Evolutionary conservation across 2,329 filamentous ascomycete genomes (phyloP).

Genomic region (Trichoderma koningiopsis): DNA sequence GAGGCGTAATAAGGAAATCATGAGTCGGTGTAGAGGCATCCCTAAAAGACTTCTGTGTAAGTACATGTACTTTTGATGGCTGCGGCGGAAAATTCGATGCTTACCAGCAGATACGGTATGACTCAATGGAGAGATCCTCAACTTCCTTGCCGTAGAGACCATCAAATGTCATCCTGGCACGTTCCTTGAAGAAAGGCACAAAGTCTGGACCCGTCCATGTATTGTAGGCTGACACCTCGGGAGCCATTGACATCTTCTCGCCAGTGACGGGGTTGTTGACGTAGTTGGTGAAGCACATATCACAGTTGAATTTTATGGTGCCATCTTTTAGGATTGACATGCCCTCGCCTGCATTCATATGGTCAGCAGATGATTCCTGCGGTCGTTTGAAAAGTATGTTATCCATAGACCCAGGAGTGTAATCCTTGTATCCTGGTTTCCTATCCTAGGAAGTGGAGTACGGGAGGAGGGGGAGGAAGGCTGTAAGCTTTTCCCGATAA

Average conservation of each 20-base stretch:
- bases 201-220: slow-evolving; percentile 45
- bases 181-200: slow-evolving; percentile 48
- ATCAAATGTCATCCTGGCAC: slow-evolving; percentile 42
- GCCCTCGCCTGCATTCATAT: slow-evolving; percentile 40
- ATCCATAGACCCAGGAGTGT: background rate
- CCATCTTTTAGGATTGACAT: slow-evolving; percentile 51
- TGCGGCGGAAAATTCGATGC: slow-evolving; percentile 22
- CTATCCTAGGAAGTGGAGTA: slow-evolving; percentile 1
- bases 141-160: slow-evolving; percentile 48
- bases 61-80: slow-evolving; percentile 24
- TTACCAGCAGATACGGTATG: slow-evolving; percentile 52
- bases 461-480: background rate
- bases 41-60: slow-evolving; percentile 42
- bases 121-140: slow-evolving; percentile 43
- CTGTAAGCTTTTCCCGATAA: background rate
- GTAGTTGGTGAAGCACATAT: slow-evolving; percentile 60
- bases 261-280: slow-evolving; percentile 49
- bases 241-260: slow-evolving; percentile 55
- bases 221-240: slow-evolving; percentile 46
- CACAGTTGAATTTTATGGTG: slow-evolving; percentile 63
- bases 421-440: slow-evolving; percentile 14
- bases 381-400: background rate
- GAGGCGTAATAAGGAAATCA: slow-evolving; percentile 61
- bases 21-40: slow-evolving; percentile 64
- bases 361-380: slow-evolving; percentile 20